These are phyloP conservation scores for Aspergillaceae sp. DNA, from an alignment of 2,329 filamentous ascomycete genomes.

Conservation along the genomic window DNA sequence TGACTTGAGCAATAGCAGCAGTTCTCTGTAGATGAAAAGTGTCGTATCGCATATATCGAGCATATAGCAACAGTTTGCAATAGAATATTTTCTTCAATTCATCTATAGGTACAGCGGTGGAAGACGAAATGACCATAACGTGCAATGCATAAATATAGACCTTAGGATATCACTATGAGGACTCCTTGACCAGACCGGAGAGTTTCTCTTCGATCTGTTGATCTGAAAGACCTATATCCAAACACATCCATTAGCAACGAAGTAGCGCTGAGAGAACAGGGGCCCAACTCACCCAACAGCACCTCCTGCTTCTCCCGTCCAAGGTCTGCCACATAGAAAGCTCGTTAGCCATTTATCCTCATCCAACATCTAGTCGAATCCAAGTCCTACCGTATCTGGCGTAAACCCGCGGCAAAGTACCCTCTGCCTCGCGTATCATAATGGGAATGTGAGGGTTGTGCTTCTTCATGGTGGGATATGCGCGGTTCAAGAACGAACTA, in stretches of 20 bases:
- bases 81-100: constrained; percentile 19
- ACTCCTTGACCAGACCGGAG: constrained; percentile 52
- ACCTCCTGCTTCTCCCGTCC: constrained; percentile 60
- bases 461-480: constrained; percentile 99
- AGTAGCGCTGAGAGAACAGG: neutral
- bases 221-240: constrained; percentile 52
- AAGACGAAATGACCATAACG: constrained; percentile 12
- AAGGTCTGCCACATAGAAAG: constrained; percentile 42
- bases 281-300: constrained; percentile 45
- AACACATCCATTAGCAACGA: neutral
- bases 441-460: constrained; percentile 93
- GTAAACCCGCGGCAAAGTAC: constrained; percentile 76
- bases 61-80: too few relatives aligned
- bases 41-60: too few relatives aligned
- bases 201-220: constrained; percentile 63
- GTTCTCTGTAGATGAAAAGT: constrained; percentile 9
- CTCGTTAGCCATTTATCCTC: constrained; percentile 8
- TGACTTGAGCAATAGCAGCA: constrained; percentile 18
- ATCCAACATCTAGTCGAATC: neutral
- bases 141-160: constrained; percentile 18
- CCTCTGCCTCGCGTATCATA: constrained; percentile 83
- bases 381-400: constrained; percentile 72
- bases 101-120: constrained; percentile 32
- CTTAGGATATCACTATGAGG: constrained; percentile 22
- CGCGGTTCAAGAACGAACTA: constrained; percentile 80